phyloP scores from a whole-genome alignment of 768 basidiomycete genomes.

The Fibroporia radiculosa region DNA sequence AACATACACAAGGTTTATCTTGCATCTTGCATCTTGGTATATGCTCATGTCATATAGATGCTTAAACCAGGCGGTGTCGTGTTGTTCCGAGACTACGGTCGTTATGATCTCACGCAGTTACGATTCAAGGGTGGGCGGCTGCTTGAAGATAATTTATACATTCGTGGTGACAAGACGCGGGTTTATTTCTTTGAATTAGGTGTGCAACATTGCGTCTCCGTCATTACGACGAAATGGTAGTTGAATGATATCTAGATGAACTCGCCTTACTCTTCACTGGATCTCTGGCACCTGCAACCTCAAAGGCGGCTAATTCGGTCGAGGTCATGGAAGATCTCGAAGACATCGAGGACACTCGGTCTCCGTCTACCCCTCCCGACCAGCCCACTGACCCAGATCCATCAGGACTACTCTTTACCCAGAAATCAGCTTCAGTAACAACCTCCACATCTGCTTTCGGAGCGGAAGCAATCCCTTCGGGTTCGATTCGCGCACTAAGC shows the following conservation, averaged over 20 bases:
- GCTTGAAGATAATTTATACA: conserved; percentile 91
- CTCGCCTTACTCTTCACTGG: conserved; percentile 78
- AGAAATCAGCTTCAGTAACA: no score
- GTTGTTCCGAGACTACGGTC: conserved; percentile 89
- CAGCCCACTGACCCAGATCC: conserved; percentile 2
- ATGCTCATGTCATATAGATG: conserved; percentile 64
- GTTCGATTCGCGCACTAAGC: neutral
- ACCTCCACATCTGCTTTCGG: no score
- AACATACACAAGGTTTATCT: conserved; percentile 65
- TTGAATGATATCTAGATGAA: conserved; percentile 44
- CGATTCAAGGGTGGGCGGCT: conserved; percentile 85
- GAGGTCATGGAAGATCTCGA: conserved; percentile 28
- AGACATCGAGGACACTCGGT: conserved; percentile 5
- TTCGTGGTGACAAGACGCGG: conserved; percentile 92
- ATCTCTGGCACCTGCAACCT: conserved; percentile 27
- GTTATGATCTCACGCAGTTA: conserved; percentile 90
- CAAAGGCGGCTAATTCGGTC: conserved; percentile 23
- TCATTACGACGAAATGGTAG: neutral
- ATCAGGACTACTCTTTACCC: no score
- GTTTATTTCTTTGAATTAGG: conserved; percentile 96
- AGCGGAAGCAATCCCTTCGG: no score
- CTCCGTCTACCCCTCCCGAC: neutral
- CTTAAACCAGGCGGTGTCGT: conserved; percentile 85
- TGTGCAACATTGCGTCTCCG: conserved; percentile 21
- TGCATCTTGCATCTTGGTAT: neutral